These are phyloP conservation scores for Globisporangium cederbergense DNA, from an alignment of 352 stramenopile genomes.

Conservation along the genomic window DNA sequence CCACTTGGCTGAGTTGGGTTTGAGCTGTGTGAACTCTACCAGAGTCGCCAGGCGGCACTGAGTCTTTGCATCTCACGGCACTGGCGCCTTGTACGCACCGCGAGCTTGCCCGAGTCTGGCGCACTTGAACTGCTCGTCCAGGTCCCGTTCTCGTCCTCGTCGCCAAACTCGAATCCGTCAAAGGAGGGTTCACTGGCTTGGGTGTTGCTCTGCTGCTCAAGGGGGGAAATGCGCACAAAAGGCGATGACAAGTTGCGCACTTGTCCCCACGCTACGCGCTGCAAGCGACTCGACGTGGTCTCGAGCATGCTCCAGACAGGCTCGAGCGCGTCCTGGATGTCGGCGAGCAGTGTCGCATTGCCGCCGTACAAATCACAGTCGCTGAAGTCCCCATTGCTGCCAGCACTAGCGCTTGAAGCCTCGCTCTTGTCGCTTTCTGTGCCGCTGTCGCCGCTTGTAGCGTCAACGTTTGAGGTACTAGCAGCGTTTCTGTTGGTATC, in stretches of 20 bases:
- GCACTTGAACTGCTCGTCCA: background rate
- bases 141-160: background rate
- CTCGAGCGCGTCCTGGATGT: slow-evolving; percentile 15
- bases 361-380: slow-evolving; percentile 1
- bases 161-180: slow-evolving; percentile 9
- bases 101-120: background rate
- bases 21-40: slow-evolving; percentile 1
- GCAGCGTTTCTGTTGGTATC: background rate
- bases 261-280: slow-evolving; percentile 1
- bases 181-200: slow-evolving; percentile 1
- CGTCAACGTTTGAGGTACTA: background rate
- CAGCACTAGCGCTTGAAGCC: background rate
- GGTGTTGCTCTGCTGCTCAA: background rate
- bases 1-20: background rate
- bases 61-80: slow-evolving; percentile 12
- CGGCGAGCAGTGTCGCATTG: slow-evolving; percentile 13
- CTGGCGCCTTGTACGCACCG: slow-evolving; percentile 18
- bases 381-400: background rate
- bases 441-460: background rate
- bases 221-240: background rate
- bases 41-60: slow-evolving; percentile 12
- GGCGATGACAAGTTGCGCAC: slow-evolving; percentile 5
- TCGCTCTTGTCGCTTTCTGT: slow-evolving; percentile 5
- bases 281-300: slow-evolving; percentile 12
- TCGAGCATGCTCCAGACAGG: slow-evolving; percentile 12